Percentiles rank a stretch among this genome's conserved stretches.
phyloP scores from a whole-genome alignment of 495 filamentous ascomycete genomes.

The Alectoria sarmentosa region DNA sequence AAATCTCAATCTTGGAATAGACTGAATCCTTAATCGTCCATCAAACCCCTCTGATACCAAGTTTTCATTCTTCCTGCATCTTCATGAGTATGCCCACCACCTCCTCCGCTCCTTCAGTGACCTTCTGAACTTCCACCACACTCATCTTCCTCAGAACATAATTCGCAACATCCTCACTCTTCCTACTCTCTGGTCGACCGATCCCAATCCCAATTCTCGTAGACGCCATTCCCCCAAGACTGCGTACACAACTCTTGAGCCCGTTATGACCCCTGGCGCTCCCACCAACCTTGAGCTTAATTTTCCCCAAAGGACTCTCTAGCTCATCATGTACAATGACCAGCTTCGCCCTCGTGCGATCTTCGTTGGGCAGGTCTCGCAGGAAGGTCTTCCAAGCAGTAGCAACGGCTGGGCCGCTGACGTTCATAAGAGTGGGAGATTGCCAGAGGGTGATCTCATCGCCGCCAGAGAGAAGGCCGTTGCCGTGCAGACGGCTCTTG shows the following conservation, averaged over 20 bases:
- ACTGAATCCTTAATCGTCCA: background rate
- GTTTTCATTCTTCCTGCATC: slow-evolving; percentile 30
- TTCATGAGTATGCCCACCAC: slow-evolving; percentile 46
- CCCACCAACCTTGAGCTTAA: slow-evolving; percentile 52
- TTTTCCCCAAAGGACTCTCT: slow-evolving; percentile 57
- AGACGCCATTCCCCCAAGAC: slow-evolving; percentile 33
- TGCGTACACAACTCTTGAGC: slow-evolving; percentile 56
- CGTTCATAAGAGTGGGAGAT: slow-evolving; percentile 70
- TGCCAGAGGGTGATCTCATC: slow-evolving; percentile 59
- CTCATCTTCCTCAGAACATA: slow-evolving; percentile 65
- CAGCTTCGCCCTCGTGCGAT: slow-evolving; percentile 38
- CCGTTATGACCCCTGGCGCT: slow-evolving; percentile 71
- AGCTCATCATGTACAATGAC: slow-evolving; percentile 82
- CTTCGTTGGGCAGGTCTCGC: slow-evolving; percentile 32
- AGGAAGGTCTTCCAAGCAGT: slow-evolving; percentile 38
- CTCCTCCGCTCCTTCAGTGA: slow-evolving; percentile 42
- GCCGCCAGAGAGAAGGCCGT: slow-evolving; percentile 35
- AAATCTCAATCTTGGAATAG: background rate
- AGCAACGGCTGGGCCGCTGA: slow-evolving; percentile 47
- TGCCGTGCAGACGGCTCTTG: slow-evolving; percentile 34
- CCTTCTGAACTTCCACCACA: slow-evolving; percentile 39
- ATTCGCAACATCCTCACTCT: slow-evolving; percentile 48
- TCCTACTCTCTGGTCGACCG: slow-evolving; percentile 56
- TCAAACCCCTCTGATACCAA: slow-evolving; percentile 17
- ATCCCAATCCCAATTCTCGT: slow-evolving; percentile 61